Conservation (phyloP, 371 early-diverging fungal genomes). For the Circinella umbellata region DNA sequence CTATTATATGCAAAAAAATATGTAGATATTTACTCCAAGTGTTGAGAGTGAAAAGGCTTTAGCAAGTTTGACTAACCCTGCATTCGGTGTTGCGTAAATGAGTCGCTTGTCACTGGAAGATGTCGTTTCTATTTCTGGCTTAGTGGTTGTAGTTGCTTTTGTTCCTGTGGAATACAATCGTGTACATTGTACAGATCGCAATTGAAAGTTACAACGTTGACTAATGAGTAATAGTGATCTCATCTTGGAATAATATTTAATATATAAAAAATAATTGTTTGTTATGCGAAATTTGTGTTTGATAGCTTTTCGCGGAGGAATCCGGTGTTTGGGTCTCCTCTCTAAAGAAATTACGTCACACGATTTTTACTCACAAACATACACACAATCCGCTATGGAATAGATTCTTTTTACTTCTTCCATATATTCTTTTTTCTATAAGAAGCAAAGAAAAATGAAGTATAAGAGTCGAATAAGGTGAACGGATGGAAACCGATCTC, state of each 20-base stretch:
- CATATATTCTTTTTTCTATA: no score
- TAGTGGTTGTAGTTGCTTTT: not conserved
- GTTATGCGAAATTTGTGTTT: no score
- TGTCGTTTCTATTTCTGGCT: not conserved
- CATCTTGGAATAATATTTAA: no score
- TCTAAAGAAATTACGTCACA: not conserved
- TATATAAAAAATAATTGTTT: no score
- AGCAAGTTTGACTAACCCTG: slow-evolving; percentile 36
- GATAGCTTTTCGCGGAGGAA: no score
- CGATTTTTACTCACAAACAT: no score
- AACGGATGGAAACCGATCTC: not conserved
- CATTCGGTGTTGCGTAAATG: slow-evolving; percentile 45
- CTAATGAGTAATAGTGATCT: not conserved
- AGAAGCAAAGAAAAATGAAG: no score
- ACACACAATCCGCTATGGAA: no score
- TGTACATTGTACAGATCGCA: not conserved
- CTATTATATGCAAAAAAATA: not conserved
- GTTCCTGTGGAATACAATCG: slow-evolving; percentile 15
- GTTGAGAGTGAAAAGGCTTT: slow-evolving; percentile 50
- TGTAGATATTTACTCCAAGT: slow-evolving; percentile 32
- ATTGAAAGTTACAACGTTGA: slow-evolving; percentile 1
- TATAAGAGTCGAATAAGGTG: not conserved
- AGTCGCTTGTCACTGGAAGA: slow-evolving; percentile 8
- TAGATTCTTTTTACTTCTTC: no score
- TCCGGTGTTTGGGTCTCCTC: no score